A percentile compares a stretch with the other conserved stretches of the same genome.
Evolutionary conservation across 805 yeast species (phyloP).

Genomic region (Lachancea sp.): DNA sequence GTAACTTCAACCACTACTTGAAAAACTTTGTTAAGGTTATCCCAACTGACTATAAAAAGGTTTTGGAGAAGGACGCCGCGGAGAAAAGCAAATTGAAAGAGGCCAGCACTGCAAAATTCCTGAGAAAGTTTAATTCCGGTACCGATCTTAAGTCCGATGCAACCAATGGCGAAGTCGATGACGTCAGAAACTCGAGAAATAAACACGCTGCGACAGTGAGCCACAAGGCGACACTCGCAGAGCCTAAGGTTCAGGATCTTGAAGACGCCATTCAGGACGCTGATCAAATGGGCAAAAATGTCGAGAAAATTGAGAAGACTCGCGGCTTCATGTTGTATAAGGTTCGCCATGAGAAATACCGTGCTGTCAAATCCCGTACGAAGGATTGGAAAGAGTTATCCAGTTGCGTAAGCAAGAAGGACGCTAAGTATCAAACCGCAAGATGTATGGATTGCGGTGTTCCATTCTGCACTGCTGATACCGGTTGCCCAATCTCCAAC

Average conservation of each 20-base stretch:
- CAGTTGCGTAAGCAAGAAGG: conserved; percentile 72
- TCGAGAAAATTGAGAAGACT: conserved; percentile 53
- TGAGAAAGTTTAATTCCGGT: conserved; percentile 62
- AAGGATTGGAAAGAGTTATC: conserved; percentile 92
- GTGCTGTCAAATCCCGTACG: conserved; percentile 68
- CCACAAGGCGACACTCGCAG: conserved; percentile 38
- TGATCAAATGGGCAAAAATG: conserved; percentile 56
- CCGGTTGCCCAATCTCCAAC: conserved; percentile 97
- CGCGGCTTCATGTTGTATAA: conserved; percentile 92
- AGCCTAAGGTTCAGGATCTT: conserved; percentile 82
- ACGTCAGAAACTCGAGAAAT: conserved; percentile 38
- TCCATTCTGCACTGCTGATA: conserved; percentile 96
- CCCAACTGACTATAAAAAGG: conserved; percentile 87
- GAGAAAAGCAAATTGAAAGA: conserved; percentile 56
- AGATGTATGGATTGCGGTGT: conserved; percentile 99
- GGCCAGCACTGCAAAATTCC: conserved; percentile 52
- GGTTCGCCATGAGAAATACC: conserved; percentile 80
- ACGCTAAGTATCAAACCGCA: conserved; percentile 85
- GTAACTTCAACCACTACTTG: conserved; percentile 80
- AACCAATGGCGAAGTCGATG: conserved; percentile 81
- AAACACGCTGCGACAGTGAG: conserved; percentile 19
- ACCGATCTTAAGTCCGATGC: conserved; percentile 74
- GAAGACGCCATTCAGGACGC: conserved; percentile 82
- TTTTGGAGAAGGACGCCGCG: conserved; percentile 71
- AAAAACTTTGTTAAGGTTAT: conserved; percentile 89